Conservation (phyloP, 257 asterid species). For the Solanum gracilifrons region DNA sequence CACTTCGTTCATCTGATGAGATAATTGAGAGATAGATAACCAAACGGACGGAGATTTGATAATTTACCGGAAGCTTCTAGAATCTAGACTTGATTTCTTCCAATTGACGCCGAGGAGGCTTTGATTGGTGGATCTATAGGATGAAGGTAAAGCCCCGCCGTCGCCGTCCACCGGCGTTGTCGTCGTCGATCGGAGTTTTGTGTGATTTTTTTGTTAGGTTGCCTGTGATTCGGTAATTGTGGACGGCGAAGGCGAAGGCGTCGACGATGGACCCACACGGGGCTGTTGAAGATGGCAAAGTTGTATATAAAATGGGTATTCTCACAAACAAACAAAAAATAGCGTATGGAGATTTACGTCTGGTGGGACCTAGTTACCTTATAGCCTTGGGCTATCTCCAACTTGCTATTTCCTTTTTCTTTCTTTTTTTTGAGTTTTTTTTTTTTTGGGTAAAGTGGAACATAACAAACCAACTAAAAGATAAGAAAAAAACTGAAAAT, state of each 20-base stretch:
- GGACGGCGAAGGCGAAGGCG: neutral
- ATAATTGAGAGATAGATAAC: neutral
- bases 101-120: neutral
- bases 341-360: neutral
- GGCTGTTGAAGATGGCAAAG: neutral
- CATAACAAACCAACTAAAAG: neutral
- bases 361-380: neutral
- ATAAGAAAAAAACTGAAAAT: too few species aligned
- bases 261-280: neutral
- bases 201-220: neutral
- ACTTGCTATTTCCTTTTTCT: neutral
- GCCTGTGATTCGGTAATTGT: neutral
- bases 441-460: neutral
- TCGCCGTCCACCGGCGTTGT: too few species aligned
- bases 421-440: neutral
- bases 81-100: neutral
- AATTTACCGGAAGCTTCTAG: neutral
- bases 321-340: too few species aligned
- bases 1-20: slow-evolving; percentile 28
- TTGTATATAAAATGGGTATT: neutral
- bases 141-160: neutral
- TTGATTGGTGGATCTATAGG: neutral
- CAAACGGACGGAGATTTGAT: neutral
- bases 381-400: neutral
- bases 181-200: neutral